A percentile compares a stretch with the other conserved stretches of the same genome.
phyloP scores from a whole-genome alignment of 495 filamentous ascomycete genomes.

The Zalerion maritima region DNA sequence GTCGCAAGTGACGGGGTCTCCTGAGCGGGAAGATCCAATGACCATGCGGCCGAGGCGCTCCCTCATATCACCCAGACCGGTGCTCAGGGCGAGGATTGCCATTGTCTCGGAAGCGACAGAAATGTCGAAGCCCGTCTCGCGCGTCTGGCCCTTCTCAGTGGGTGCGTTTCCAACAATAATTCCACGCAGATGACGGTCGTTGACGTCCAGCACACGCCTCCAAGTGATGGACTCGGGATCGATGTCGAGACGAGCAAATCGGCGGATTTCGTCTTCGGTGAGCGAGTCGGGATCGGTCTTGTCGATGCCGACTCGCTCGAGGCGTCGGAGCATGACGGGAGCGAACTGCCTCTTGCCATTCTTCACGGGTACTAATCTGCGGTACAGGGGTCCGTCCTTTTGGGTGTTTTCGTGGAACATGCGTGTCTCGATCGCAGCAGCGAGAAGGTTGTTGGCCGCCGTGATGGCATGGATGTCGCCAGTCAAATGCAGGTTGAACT shows the following conservation, averaged over 20 bases:
- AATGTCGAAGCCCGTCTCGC: constrained; percentile 90
- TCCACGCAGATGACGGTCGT: constrained; percentile 82
- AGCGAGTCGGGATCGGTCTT: constrained; percentile 88
- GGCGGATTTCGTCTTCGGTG: constrained; percentile 71
- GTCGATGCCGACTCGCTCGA: constrained; percentile 89
- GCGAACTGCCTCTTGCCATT: constrained; percentile 79
- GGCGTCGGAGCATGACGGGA: constrained; percentile 76
- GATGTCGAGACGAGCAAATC: constrained; percentile 87
- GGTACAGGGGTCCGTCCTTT: constrained; percentile 80
- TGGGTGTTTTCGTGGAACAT: constrained; percentile 97
- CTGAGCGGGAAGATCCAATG: constrained; percentile 68
- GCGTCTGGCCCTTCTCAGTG: constrained; percentile 74
- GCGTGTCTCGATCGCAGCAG: constrained; percentile 90
- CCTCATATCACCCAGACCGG: constrained; percentile 74
- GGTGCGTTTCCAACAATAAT: constrained; percentile 76
- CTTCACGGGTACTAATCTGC: constrained; percentile 74
- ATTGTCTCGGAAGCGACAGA: constrained; percentile 96
- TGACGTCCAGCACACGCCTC: constrained; percentile 91
- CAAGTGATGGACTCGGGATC: constrained; percentile 95
- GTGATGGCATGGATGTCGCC: constrained; percentile 97
- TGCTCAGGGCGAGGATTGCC: constrained; percentile 93
- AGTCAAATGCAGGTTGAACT: constrained; percentile 95
- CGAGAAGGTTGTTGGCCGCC: constrained; percentile 95
- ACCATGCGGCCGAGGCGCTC: constrained; percentile 94
- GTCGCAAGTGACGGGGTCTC: constrained; percentile 90